phyloP scores from a whole-genome alignment of 1,139 yeast species.

The Hemisphaericaspora lyxosophila region DNA sequence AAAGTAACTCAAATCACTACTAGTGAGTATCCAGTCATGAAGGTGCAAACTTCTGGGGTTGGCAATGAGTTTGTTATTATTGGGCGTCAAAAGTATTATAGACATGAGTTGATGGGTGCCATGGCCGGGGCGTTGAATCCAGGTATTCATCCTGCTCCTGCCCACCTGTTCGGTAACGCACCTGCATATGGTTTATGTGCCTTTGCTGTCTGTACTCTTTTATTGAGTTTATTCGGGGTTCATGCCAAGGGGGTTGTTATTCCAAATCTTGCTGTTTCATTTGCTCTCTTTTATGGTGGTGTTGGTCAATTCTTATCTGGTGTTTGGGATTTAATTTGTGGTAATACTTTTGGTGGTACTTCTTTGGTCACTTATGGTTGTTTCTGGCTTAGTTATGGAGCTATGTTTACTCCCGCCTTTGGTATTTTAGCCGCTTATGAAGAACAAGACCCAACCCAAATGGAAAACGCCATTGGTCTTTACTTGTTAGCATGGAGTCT shows the following conservation, averaged over 20 bases:
- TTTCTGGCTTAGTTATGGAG: slow-evolving; percentile 39
- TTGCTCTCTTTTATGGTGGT: slow-evolving; percentile 43
- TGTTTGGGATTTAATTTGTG: slow-evolving; percentile 43
- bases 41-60: slow-evolving; percentile 21
- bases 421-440: slow-evolving; percentile 59
- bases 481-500: slow-evolving; percentile 41
- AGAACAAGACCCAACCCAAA: slow-evolving; percentile 27
- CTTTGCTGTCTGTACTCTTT: slow-evolving; percentile 46
- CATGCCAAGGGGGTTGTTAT: slow-evolving; percentile 32
- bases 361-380: slow-evolving; percentile 38
- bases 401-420: slow-evolving; percentile 25
- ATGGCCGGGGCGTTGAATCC: slow-evolving; percentile 30
- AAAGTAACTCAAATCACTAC: slow-evolving; percentile 13
- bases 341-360: slow-evolving; percentile 36
- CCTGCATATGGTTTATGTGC: slow-evolving; percentile 57
- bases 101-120: slow-evolving; percentile 28
- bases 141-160: slow-evolving; percentile 29
- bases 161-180: slow-evolving; percentile 46
- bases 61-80: slow-evolving; percentile 27
- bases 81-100: slow-evolving; percentile 32
- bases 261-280: slow-evolving; percentile 39
- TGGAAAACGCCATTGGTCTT: slow-evolving; percentile 35
- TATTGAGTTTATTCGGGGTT: slow-evolving; percentile 36
- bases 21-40: slow-evolving; percentile 14
- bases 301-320: slow-evolving; percentile 45